phyloP scores from a whole-genome alignment of 306 rosid species.

The Dryas alaskensis region DNA sequence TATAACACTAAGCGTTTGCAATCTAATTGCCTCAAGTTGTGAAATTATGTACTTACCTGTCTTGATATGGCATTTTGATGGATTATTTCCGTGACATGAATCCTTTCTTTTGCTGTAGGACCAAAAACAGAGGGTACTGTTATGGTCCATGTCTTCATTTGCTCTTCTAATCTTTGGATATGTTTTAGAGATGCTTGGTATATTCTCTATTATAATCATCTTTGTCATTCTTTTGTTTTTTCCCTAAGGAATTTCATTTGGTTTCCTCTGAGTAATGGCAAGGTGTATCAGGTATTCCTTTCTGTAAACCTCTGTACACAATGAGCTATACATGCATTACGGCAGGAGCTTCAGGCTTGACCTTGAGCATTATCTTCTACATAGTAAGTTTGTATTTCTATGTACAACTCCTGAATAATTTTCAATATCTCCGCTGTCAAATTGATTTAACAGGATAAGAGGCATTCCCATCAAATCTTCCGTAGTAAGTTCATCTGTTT shows the following conservation, averaged over 20 bases:
- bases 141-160: conserved; percentile 55
- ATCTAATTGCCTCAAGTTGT: neutral
- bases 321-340: conserved; percentile 73
- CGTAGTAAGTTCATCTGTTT: too few relatives aligned
- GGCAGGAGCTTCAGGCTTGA: conserved; percentile 72
- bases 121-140: conserved; percentile 50
- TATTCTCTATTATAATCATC: conserved; percentile 13
- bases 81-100: conserved; percentile 24
- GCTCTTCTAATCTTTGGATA: conserved; percentile 49
- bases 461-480: too few relatives aligned
- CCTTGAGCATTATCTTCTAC: conserved; percentile 51
- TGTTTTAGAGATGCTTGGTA: conserved; percentile 60
- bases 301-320: conserved; percentile 71
- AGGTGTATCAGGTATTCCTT: conserved; percentile 62
- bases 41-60: neutral
- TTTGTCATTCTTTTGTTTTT: neutral
- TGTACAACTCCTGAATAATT: neutral
- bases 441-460: too few relatives aligned
- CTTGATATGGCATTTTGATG: conserved; percentile 8
- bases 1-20: neutral
- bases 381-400: conserved; percentile 43
- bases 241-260: conserved; percentile 3
- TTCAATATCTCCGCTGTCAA: neutral
- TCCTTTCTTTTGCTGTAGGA: conserved; percentile 41
- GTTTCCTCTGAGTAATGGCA: conserved; percentile 26